Percentiles rank a stretch among this genome's conserved stretches.
Conservation (phyloP, 257 asterid species). For the Cruciata laevipes region DNA sequence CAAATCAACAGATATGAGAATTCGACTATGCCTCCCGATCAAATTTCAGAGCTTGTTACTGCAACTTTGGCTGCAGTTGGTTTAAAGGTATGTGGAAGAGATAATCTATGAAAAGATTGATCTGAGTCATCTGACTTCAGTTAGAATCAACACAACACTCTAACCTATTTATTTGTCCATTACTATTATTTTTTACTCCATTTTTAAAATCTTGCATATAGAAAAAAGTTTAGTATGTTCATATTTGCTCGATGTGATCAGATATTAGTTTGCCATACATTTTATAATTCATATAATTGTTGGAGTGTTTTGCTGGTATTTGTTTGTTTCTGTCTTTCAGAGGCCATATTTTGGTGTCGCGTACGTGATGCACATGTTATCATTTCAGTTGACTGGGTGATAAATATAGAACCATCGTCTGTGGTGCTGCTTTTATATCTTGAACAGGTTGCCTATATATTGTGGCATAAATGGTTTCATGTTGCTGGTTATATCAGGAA, state of each 20-base stretch:
- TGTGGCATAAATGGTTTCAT: not conserved
- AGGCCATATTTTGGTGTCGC: not conserved
- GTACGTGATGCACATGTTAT: not conserved
- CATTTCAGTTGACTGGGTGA: not conserved
- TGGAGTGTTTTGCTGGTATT: not conserved
- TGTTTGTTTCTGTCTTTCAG: not conserved
- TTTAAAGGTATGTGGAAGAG: constrained; percentile 59
- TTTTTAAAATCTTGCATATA: not conserved
- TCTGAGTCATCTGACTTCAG: not conserved
- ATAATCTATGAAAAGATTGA: not conserved
- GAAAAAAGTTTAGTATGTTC: not conserved
- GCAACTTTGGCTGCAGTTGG: constrained; percentile 98
- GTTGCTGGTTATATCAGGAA: not conserved
- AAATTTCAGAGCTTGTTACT: constrained; percentile 76
- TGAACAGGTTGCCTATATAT: not conserved
- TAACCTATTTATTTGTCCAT: no score
- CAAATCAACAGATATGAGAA: constrained; percentile 67
- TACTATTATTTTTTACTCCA: not conserved
- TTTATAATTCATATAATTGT: not conserved
- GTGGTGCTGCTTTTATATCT: not conserved
- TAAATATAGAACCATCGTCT: not conserved
- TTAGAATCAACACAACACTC: not conserved
- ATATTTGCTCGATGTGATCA: not conserved
- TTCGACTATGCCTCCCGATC: constrained; percentile 80
- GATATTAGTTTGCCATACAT: constrained; percentile 4